Conservation (phyloP, 192 early-diverging fungal species). For the Haplosporangium gracile region DNA sequence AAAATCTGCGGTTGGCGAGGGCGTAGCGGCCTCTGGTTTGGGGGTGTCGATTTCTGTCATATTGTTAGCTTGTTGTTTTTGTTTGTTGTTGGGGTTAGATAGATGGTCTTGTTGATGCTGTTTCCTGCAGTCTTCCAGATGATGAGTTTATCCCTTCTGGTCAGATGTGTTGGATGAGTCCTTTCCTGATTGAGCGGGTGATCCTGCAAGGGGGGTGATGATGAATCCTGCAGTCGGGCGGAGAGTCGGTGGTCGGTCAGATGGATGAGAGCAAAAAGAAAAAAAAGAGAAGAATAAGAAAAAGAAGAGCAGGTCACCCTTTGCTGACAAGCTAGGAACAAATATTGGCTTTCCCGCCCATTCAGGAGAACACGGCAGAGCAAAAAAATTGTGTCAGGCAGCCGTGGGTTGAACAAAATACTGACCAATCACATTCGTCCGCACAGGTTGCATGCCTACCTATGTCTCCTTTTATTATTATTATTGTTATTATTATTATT, state of each 20-base stretch:
- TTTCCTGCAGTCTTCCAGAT: background rate
- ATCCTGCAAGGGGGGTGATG: background rate
- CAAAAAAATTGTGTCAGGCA: background rate
- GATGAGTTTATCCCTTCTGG: background rate
- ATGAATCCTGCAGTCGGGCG: background rate
- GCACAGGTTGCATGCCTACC: background rate
- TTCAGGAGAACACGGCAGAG: background rate
- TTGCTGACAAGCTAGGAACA: background rate
- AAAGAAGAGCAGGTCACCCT: background rate
- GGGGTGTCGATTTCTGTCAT: background rate
- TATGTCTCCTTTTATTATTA: background rate
- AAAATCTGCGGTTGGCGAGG: slow-evolving; percentile 23
- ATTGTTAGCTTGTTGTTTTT: background rate
- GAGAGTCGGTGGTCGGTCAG: background rate
- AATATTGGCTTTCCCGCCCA: background rate
- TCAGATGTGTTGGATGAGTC: background rate
- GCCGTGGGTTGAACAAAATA: background rate
- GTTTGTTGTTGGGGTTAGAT: background rate
- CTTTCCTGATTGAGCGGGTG: background rate
- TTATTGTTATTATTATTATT: no score
- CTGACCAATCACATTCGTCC: background rate
- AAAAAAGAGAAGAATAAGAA: background rate
- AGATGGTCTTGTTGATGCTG: background rate
- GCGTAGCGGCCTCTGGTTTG: background rate
- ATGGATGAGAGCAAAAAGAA: background rate